Base-by-base conservation (phyloP, 257 asterid genomes). In the Solanum medicagineum region DNA sequence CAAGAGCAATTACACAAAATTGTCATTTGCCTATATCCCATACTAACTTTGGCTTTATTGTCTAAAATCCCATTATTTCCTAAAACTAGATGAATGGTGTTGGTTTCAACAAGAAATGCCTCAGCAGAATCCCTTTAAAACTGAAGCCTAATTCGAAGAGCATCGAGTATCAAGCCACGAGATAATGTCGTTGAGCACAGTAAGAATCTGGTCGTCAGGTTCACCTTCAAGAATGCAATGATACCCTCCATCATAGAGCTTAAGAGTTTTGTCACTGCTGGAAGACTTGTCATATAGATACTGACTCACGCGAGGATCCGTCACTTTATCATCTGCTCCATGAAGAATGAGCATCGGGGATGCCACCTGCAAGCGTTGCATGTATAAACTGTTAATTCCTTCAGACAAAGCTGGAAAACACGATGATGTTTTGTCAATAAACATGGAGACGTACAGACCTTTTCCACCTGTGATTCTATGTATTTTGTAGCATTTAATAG, bases 181-280 rank as follows among this genome's bases (percentile, higher is more conserved):
- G 83, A 93, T 88, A 54, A 96, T 93, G 87, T 96, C 98, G 79
- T 69, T 71, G 36, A 96, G 95, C 74, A 96, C 99, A 19, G 87
- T 85, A 81, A 92, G 74, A 83, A 96, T 96, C 83, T 93, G 90
- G 66, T 95, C 98, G 88, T 96, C 99, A 19, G 99, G 97, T 87
- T 96, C 99, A 85, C 99, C 99, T 91, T 96, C 99, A n/a, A 96
- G 91, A 90, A 96, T 95, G 85, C 96, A 92, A 90, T 96, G 99
- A 87, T 92, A 95, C 10, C 98, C 93, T 19, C 91, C 97, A 45
- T 95, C 97, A 29, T 96, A 96, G 10, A 96, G 97, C 93, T 94
- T 96, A 83, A 95, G 88, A 16, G 95, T 94, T 81, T 96, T 96
- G 88, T 96, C 99, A 14, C 87, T 68, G 92, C 97, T 94, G 0